phyloP scores from a whole-genome alignment of 148 eudicot species.

The Simmondsia chinensis region DNA sequence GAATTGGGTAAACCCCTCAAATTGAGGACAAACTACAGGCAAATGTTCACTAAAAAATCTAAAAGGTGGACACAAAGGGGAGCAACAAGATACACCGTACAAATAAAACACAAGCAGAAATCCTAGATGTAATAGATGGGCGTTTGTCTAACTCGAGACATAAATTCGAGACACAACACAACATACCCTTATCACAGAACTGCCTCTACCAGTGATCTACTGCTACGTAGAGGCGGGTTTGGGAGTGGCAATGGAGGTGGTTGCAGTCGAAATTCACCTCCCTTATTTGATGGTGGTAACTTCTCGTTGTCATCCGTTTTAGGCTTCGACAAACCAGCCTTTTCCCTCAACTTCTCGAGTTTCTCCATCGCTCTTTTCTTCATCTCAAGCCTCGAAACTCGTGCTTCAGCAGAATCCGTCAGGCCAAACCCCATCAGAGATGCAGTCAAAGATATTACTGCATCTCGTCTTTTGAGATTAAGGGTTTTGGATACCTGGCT shows the following conservation, averaged over 20 bases:
- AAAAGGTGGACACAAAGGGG: too few species aligned
- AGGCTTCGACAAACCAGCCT: slow-evolving; percentile 31
- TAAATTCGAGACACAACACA: background rate
- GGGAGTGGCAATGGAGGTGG: slow-evolving; percentile 27
- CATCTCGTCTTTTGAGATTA: too few species aligned
- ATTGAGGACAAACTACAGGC: too few species aligned
- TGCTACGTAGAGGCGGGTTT: slow-evolving; percentile 6
- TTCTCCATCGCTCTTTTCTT: slow-evolving; percentile 34
- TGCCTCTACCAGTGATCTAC: slow-evolving; percentile 12
- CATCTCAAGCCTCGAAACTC: slow-evolving; percentile 23
- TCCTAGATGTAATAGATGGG: background rate
- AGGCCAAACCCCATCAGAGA: too few species aligned
- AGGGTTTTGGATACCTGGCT: too few species aligned
- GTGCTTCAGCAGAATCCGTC: slow-evolving; percentile 54
- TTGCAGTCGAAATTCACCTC: slow-evolving; percentile 11
- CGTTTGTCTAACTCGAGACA: background rate
- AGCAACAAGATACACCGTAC: too few species aligned
- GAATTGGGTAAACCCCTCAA: too few species aligned
- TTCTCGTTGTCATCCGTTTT: slow-evolving; percentile 15
- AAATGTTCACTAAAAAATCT: too few species aligned
- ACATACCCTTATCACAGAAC: slow-evolving; percentile 2
- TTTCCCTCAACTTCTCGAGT: slow-evolving; percentile 36
- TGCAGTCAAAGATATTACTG: too few species aligned
- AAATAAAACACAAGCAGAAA: too few species aligned
- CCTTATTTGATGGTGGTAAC: slow-evolving; percentile 9